Conservation (phyloP, 2,329 filamentous ascomycete species). For the Colletotrichum phormii region DNA sequence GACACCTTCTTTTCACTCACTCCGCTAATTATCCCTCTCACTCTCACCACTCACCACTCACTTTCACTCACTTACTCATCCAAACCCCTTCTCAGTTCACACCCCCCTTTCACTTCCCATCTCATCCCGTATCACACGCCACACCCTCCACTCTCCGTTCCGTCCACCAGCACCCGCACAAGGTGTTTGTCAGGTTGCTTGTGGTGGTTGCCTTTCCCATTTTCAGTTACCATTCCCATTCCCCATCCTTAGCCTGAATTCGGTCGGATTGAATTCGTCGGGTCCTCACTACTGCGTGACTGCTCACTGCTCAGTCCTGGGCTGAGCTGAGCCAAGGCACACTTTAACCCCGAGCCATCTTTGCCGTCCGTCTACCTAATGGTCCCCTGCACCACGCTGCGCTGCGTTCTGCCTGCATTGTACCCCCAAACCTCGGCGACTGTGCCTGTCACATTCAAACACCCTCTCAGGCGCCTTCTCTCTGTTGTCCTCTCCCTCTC, state of each 20-base stretch:
- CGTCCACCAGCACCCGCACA: neutral
- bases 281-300: neutral
- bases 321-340: constrained; percentile 14
- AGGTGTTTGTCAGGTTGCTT: neutral
- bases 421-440: neutral
- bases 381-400: neutral
- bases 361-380: neutral
- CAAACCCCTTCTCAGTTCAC: neutral
- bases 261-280: neutral
- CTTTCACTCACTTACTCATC: neutral
- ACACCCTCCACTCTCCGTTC: neutral
- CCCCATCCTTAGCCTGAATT: constrained; percentile 6
- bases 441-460: neutral
- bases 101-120: neutral
- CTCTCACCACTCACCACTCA: neutral
- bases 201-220: neutral
- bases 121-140: neutral
- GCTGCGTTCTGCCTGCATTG: neutral
- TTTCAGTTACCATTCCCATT: neutral
- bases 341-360: neutral
- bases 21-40: neutral
- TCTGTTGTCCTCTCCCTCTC: neutral
- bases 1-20: neutral
- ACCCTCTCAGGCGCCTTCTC: neutral
- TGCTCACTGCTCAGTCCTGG: neutral